Base-by-base conservation (phyloP, 495 filamentous ascomycete species). In the Penicillium ucsense region DNA sequence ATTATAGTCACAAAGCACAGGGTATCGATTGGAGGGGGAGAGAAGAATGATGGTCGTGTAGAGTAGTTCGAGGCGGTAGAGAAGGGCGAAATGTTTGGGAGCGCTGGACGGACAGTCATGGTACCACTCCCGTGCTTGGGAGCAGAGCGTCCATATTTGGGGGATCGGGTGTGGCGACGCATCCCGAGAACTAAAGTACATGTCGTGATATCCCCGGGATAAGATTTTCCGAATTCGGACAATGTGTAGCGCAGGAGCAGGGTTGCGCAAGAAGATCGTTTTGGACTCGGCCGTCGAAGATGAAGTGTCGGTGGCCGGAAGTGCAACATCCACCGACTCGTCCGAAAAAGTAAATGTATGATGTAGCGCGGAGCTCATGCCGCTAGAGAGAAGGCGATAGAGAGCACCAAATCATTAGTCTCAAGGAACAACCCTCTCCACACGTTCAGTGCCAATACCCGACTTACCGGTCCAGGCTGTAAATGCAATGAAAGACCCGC, bases 281-380 rank as follows among this genome's bases (percentile, higher is more conserved):
- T 61, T 64, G 55, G 67, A 39, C 46, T 70, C 56, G 49, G 57
- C 37, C 60, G 60, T 3, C 55, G 63, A 35, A 6, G 64, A 57
- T 6, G 74, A 66, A 38, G 60, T 53, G 33, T 58, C 49, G 8
- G 46, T 51, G 11, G 65, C 61, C 7, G 77, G 77, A 51, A 85
- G 68, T 7, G 67, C 74, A 35, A 94, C 88, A 51, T 83, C 81
- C 3, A 83, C 76, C n/a, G 88, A 85, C 35, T 86, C 86, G 60
- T 97, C 91, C 1, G 86, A 88, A 60, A 97, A 92, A 4, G 91
- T 94, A 61, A 94, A 94, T 0, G 86, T 81, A 36, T 88, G 75
- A 31, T 82, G 80, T 43, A 89, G 76, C 10, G 88, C 84, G 67
- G 90, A 79, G 50, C 85, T 88, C 32, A 88, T 87, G 4, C 83